Base-by-base conservation (phyloP, 1,284 basidiomycete species). In the Sanghuangporus baumii region DNA sequence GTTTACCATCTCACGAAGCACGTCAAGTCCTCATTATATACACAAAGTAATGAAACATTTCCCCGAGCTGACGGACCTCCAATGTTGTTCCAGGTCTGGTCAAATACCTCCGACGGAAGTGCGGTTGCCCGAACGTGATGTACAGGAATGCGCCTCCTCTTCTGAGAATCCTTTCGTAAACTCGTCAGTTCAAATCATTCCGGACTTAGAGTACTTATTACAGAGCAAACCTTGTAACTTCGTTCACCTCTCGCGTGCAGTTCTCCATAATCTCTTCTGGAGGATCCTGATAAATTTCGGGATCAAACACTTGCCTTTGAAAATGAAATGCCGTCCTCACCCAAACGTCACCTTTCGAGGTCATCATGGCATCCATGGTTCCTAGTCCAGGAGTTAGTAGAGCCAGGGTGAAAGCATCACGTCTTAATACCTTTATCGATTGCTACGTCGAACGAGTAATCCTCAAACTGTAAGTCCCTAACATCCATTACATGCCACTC, bases 341-440 rank as follows among this genome's bases (percentile, higher is more conserved):
- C 94, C 94, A 96, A 66, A 94, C 89, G 71, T 94, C 90, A 7
- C 91, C 89, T 73, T 93, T 93, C 0, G 84, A 81, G 0, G 93
- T 90, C 83, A 96, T 86, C 89, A 97, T 92, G 0, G 94, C 93
- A 72, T 96, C 94, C 93, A 96, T 95, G 0, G 93, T 96, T 65
- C 86, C 86, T 87, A 60, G 48, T 12, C 31, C 9, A 36, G 12
- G 6, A 11, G 2, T 54, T 16, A 34, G 14, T n/a, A 8, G 12
- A 37, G 52, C 36, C 18, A 48, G 26, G 3, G 16, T 3, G 47
- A 20, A 48, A 20, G n/a, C 12, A 43, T 14, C n/a, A 43, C 23
- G n/a, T 20, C 47, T 20, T 31, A 2, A 20, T 20, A 82, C 91
- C 93, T 83, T 96, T 97, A 75, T 97, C 94, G 55, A 97, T 89